These are phyloP conservation scores for Suhomyces chickasaworum DNA, from an alignment of 1,139 yeast species.

Conservation along the genomic window DNA sequence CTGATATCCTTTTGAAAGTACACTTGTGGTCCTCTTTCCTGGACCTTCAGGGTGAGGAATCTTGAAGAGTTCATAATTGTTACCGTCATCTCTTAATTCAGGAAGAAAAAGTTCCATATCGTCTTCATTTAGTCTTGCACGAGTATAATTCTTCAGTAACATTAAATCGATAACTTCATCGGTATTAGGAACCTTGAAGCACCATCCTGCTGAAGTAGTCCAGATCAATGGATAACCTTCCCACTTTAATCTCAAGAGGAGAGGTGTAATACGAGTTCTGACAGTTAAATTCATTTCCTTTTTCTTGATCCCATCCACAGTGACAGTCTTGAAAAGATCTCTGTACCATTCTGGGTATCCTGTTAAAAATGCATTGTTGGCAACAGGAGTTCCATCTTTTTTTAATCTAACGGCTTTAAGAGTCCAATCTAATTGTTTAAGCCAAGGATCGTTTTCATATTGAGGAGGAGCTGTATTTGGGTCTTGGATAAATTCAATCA, in stretches of 20 bases:
- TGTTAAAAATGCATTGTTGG: slow-evolving; percentile 74
- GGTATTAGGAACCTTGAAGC: slow-evolving; percentile 61
- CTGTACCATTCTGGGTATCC: slow-evolving; percentile 97
- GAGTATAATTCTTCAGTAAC: slow-evolving; percentile 54
- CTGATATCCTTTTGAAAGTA: slow-evolving; percentile 76
- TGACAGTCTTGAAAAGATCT: slow-evolving; percentile 57
- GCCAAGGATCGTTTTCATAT: slow-evolving; percentile 75
- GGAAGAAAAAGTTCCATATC: slow-evolving; percentile 25
- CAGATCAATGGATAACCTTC: slow-evolving; percentile 81
- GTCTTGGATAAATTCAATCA: slow-evolving; percentile 40
- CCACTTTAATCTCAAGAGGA: slow-evolving; percentile 79
- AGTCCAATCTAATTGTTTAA: slow-evolving; percentile 86
- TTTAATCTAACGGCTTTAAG: slow-evolving; percentile 60
- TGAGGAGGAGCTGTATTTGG: slow-evolving; percentile 30
- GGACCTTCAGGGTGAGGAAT: slow-evolving; percentile 95
- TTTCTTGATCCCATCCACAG: slow-evolving; percentile 27
- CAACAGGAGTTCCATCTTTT: slow-evolving; percentile 74
- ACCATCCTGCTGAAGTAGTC: slow-evolving; percentile 86
- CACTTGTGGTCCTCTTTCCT: slow-evolving; percentile 67
- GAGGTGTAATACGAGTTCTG: slow-evolving; percentile 74
- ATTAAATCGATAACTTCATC: slow-evolving; percentile 42
- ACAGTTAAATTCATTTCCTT: slow-evolving; percentile 61
- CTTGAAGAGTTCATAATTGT: slow-evolving; percentile 51
- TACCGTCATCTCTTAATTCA: slow-evolving; percentile 27
- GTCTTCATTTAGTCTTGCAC: slow-evolving; percentile 20